Base-by-base conservation (phyloP, 768 basidiomycete genomes). In the Naematelia encephala region DNA sequence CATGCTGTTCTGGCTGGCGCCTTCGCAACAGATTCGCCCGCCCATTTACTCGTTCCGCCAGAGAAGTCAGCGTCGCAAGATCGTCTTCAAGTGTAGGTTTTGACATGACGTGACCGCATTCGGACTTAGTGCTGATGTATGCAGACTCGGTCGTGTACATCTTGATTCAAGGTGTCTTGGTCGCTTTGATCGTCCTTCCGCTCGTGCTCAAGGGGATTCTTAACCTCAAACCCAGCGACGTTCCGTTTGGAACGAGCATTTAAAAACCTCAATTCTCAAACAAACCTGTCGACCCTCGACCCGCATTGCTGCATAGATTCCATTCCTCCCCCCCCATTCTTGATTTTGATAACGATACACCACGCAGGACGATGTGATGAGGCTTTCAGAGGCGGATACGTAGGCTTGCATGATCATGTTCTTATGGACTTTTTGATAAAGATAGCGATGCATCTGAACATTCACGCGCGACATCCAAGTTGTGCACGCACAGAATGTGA, bases 41-140 rank as follows among this genome's bases (percentile, higher is more conserved):
- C 91, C 92, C 0, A 80, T 97, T 67, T 97, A 90, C 78, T 88
- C 87, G 48, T 82, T 90, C 75, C 91, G 90, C 78, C 88, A 92
- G 79, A 88, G 87, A 78, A 84, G 85, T 75, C 90, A 91, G 73
- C 86, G 93, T 54, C 86, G 91, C 57, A 87, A 87, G 83, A 92
- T 93, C 68, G 90, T 94, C 27, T 71, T 74, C 62, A 72, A 69
- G 52, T 78, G 74, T 76, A 50, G 70, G 74, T 71, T 14, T 16
- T 16, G 5, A 19, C 39, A 43, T n/a, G 39, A 12, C 39, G 19
- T 43, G n/a, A 11, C 19, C n/a, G n/a, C n/a, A 8, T 21, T 47
- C 5, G 25, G n/a, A 47, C 8, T 47, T 8, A 19, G 21, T 8
- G 19, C 46, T 26, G n/a, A 47, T 21, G 34, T 5, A 73, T 74